These are phyloP conservation scores for Monilinia aucupariae DNA, from an alignment of 2,329 filamentous ascomycete species.

Conservation along the genomic window DNA sequence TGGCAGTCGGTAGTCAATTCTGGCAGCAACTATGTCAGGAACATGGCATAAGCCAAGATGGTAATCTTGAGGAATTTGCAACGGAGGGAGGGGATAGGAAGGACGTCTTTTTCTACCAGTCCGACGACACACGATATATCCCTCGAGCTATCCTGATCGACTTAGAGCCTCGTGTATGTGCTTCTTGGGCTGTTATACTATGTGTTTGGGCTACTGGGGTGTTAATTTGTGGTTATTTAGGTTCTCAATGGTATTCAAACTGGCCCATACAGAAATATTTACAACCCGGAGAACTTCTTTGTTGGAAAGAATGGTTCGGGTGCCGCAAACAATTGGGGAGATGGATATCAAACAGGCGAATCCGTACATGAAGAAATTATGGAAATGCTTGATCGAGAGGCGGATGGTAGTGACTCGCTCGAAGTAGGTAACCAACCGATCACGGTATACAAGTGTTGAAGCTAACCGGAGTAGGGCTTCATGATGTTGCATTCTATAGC, in stretches of 20 bases:
- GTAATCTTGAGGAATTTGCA: constrained; percentile 95
- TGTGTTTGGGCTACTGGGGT: neutral
- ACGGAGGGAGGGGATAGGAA: constrained; percentile 97
- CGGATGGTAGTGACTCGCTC: constrained; percentile 93
- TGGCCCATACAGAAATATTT: constrained; percentile 94
- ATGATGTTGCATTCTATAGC: constrained; percentile 99
- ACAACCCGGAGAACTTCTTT: constrained; percentile 99
- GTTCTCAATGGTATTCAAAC: constrained; percentile 90
- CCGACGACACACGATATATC: constrained; percentile 97
- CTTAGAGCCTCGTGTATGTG: constrained; percentile 75
- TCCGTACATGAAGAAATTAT: constrained; percentile 92
- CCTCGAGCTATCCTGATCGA: constrained; percentile 93
- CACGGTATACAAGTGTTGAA: neutral
- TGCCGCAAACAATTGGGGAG: constrained; percentile 97
- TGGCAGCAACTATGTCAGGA: constrained; percentile 99
- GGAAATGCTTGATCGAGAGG: constrained; percentile 98
- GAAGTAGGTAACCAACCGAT: constrained; percentile 53
- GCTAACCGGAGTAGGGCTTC: constrained; percentile 60
- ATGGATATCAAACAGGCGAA: constrained; percentile 90
- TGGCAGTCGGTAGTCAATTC: constrained; percentile 86
- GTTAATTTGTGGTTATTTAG: constrained; percentile 36
- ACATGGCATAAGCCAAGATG: constrained; percentile 95
- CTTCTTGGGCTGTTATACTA: neutral
- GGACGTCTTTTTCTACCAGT: constrained; percentile 99
- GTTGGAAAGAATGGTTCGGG: constrained; percentile 89